Evolutionary conservation across 306 rosid species (phyloP), one percentile per base, ranked within the genome.

Genomic region (Fragaria vesca): DNA sequence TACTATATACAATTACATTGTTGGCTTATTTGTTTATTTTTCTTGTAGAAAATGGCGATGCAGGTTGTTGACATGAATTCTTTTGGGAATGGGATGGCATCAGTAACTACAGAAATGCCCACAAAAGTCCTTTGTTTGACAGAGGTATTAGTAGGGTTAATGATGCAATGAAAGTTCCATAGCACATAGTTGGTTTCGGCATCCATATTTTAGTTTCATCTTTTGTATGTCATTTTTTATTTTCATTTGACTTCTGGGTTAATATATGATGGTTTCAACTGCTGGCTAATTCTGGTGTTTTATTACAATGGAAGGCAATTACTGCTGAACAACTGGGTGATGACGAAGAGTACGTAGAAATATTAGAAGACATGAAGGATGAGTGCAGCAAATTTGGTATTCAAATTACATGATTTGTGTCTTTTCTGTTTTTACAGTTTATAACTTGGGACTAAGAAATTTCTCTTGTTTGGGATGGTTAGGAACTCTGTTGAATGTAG

Each of bases 321-420:
- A 86, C 90, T 45, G 73, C 74, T 24, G 97, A 90, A 71, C 86
- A 90, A 67, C 86, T 92, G 78, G 36, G 47, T 54, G 84, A 89
- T 71, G 88, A 88, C 67, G 87, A 73, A 38, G 93, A 85, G 66
- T 91, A 91, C 16, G 86, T 76, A 69, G 97, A 91, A 84, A 91
- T 91, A 76, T 76, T 88, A 82, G 95, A 90, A 80, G 97, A 92
- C 82, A 92, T 92, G 97, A 83, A 85, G 72, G 93, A 90, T 76
- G 97, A 92, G 67, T 90, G 97, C 86, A 36, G 93, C 83, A 92
- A 92, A 86, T 92, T 92, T 71, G 97, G 97, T 92, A 85, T 67
- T 83, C 83, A 66, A 76, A 48, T 69, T 54, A 38, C 5, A 45
- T 5, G 30, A 72, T 79, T 62, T 8, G 6, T 72, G 21, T 65